Conservation (phyloP, 2,329 filamentous ascomycete species). For the Pseudopithomyces chartarum region DNA sequence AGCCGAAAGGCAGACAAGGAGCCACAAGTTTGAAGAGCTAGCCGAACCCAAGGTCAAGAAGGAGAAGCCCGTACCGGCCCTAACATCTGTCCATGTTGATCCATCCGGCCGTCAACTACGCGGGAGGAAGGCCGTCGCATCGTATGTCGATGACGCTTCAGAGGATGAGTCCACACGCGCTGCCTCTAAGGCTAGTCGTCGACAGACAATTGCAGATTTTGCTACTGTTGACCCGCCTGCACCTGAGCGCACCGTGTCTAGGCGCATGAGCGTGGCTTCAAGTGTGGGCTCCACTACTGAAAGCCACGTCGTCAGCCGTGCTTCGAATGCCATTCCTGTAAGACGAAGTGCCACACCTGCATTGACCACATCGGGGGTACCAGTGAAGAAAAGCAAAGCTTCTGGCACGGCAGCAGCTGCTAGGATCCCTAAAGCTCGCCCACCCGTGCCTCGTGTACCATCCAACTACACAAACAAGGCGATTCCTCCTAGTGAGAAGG, state of each 20-base stretch:
- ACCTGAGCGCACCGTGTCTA: slow-evolving; percentile 30
- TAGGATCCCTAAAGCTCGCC: slow-evolving; percentile 42
- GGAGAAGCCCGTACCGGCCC: slow-evolving; percentile 55
- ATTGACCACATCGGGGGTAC: slow-evolving; percentile 45
- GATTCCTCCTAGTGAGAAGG: slow-evolving; percentile 27
- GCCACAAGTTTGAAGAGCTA: slow-evolving; percentile 78
- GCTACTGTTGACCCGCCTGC: slow-evolving; percentile 25
- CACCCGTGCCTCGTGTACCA: slow-evolving; percentile 50
- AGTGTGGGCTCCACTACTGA: slow-evolving; percentile 46
- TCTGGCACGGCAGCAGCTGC: slow-evolving; percentile 40
- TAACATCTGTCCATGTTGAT: slow-evolving; percentile 47
- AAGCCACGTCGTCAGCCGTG: slow-evolving; percentile 40
- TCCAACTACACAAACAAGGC: slow-evolving; percentile 39
- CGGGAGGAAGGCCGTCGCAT: slow-evolving; percentile 64
- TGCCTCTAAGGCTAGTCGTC: slow-evolving; percentile 34
- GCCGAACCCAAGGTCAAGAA: slow-evolving; percentile 61
- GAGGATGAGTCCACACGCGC: slow-evolving; percentile 36
- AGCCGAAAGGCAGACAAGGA: slow-evolving; percentile 72
- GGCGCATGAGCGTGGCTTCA: slow-evolving; percentile 54
- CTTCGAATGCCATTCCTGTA: slow-evolving; percentile 47
- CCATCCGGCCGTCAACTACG: slow-evolving; percentile 68
- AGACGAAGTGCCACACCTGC: slow-evolving; percentile 30
- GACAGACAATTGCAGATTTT: slow-evolving; percentile 49
- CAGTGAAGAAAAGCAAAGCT: slow-evolving; percentile 65
- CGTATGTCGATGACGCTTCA: slow-evolving; percentile 59